A percentile compares a stretch with the other conserved stretches of the same genome.
phyloP scores from a whole-genome alignment of 306 rosid species.

The Cucumis melo region DNA sequence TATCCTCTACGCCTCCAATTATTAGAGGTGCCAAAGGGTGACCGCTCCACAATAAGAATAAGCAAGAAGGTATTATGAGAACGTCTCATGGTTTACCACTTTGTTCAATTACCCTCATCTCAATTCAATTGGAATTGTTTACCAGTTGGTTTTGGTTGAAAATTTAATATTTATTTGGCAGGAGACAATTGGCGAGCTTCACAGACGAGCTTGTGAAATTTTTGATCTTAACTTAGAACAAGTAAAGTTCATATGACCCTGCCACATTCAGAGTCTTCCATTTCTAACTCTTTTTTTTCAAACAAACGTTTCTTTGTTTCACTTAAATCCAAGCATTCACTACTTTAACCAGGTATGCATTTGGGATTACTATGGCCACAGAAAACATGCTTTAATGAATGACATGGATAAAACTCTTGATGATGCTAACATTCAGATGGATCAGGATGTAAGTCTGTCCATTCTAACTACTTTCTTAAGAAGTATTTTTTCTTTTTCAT shows the following conservation, averaged over 20 bases:
- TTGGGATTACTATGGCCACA: conserved; percentile 89
- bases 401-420: conserved; percentile 95
- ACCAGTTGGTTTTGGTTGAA: conserved; percentile 10
- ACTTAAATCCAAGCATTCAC: conserved; percentile 9
- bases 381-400: conserved; percentile 78
- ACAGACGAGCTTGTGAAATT: conserved; percentile 74
- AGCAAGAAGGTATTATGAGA: conserved; percentile 82
- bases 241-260: conserved; percentile 34
- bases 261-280: neutral
- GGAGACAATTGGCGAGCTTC: conserved; percentile 96
- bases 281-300: neutral
- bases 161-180: conserved; percentile 34
- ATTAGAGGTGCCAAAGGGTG: conserved; percentile 68
- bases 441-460: conserved; percentile 68
- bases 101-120: conserved; percentile 7
- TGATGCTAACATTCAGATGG: conserved; percentile 97
- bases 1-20: conserved; percentile 90
- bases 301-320: conserved; percentile 5
- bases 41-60: conserved; percentile 56
- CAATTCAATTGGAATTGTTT: conserved; percentile 9
- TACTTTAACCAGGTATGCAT: conserved; percentile 50
- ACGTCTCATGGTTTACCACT: conserved; percentile 8
- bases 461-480: neutral
- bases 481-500: neutral
- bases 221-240: conserved; percentile 78